Percentiles rank a stretch among this genome's conserved stretches.
These are phyloP conservation scores for Suhomyces ambrosiae DNA, from an alignment of 1,139 yeast genomes.

Conservation along the genomic window DNA sequence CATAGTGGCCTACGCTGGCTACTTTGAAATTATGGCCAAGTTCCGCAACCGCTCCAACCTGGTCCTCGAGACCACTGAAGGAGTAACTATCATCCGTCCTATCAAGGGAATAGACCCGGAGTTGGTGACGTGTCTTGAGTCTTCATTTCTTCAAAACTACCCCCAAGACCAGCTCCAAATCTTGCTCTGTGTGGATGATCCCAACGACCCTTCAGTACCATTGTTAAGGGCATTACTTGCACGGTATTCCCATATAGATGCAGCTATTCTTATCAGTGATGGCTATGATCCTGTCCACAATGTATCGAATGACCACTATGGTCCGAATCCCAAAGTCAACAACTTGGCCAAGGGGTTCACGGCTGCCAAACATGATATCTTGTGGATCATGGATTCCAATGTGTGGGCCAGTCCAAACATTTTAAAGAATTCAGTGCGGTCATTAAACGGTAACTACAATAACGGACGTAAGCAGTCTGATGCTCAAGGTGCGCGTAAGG, in stretches of 20 bases:
- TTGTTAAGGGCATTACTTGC: slow-evolving; percentile 52
- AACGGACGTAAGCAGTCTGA: slow-evolving; percentile 40
- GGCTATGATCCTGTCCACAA: slow-evolving; percentile 8
- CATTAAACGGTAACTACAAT: slow-evolving; percentile 50
- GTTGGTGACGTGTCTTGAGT: slow-evolving; percentile 64
- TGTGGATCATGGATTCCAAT: slow-evolving; percentile 90
- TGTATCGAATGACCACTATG: slow-evolving; percentile 51
- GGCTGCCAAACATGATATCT: slow-evolving; percentile 65
- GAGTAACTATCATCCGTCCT: slow-evolving; percentile 82
- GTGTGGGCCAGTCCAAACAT: slow-evolving; percentile 77
- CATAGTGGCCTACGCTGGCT: slow-evolving; percentile 48
- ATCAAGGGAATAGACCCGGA: slow-evolving; percentile 84
- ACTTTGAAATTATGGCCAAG: slow-evolving; percentile 43
- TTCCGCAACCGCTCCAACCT: slow-evolving; percentile 32
- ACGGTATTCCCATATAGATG: slow-evolving; percentile 60
- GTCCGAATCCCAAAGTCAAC: slow-evolving; percentile 90
- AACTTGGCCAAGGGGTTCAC: slow-evolving; percentile 78
- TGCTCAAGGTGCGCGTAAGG: slow-evolving; percentile 32
- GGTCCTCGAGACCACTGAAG: slow-evolving; percentile 62
- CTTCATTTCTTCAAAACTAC: slow-evolving; percentile 70
- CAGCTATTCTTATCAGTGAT: slow-evolving; percentile 54
- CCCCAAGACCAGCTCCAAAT: slow-evolving; percentile 63
- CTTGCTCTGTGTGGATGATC: slow-evolving; percentile 71
- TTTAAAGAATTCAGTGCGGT: slow-evolving; percentile 62
- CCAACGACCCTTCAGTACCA: slow-evolving; percentile 64